These are phyloP conservation scores for Colletotrichum cuscutae DNA, from an alignment of 2,329 filamentous ascomycete genomes.

Conservation along the genomic window DNA sequence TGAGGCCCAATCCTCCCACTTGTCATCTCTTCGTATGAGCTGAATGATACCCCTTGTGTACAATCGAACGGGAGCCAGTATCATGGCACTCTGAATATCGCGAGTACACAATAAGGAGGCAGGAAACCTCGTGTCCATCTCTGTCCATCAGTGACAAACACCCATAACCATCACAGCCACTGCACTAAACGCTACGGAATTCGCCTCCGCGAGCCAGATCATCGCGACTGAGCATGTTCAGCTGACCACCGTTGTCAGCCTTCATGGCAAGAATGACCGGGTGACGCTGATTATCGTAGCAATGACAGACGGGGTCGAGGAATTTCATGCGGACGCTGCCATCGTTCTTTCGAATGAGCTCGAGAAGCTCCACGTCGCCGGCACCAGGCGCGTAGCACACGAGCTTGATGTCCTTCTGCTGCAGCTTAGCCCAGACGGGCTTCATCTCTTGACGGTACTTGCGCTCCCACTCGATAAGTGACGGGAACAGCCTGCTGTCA, in stretches of 20 bases:
- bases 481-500: neutral
- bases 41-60: neutral
- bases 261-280: neutral
- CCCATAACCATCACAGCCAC: too few relatives aligned
- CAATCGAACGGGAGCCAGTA: neutral
- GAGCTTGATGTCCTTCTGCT: neutral
- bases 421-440: neutral
- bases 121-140: neutral
- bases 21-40: neutral
- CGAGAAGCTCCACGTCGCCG: neutral
- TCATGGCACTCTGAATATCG: neutral
- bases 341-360: neutral
- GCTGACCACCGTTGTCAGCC: neutral
- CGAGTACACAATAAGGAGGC: neutral
- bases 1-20: neutral
- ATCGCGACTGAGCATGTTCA: neutral
- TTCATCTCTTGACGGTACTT: neutral
- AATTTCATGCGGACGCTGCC: slow-evolving; percentile 4
- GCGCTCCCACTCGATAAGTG: neutral
- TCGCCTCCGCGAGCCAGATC: neutral
- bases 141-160: neutral
- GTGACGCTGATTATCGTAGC: neutral
- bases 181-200: neutral
- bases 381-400: neutral
- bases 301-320: neutral